These are phyloP conservation scores for Trichopus zeylanicus DNA, from an alignment of 116 monocot species.

Conservation along the genomic window DNA sequence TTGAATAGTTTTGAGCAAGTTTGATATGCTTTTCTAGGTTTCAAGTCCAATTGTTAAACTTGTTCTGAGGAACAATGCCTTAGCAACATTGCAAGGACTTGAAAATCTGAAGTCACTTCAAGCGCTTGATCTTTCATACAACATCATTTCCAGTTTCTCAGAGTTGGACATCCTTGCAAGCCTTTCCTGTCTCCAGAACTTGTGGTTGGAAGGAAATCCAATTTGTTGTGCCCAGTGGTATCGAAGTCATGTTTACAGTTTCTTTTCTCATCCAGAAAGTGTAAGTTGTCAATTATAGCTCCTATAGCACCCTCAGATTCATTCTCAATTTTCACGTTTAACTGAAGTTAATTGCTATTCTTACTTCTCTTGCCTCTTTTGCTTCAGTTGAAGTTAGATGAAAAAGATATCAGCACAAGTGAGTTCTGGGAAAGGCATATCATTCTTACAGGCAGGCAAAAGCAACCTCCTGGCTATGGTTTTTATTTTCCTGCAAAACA, in stretches of 20 bases:
- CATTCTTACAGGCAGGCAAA: slow-evolving; percentile 71
- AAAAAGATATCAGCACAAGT: slow-evolving; percentile 53
- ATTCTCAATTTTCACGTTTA: not conserved
- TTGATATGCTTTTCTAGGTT: slow-evolving; percentile 35
- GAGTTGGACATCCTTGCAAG: slow-evolving; percentile 74
- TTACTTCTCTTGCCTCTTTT: slow-evolving; percentile 5
- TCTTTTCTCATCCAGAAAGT: slow-evolving; percentile 49
- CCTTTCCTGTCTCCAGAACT: slow-evolving; percentile 53
- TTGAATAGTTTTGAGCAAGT: not conserved
- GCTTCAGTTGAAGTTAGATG: slow-evolving; percentile 70
- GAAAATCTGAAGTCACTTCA: slow-evolving; percentile 77
- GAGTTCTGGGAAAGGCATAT: slow-evolving; percentile 74
- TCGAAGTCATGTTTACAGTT: slow-evolving; percentile 73
- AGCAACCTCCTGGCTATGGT: slow-evolving; percentile 77
- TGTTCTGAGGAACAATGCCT: slow-evolving; percentile 88
- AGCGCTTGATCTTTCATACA: slow-evolving; percentile 91
- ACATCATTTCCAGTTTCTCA: slow-evolving; percentile 80
- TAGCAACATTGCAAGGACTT: slow-evolving; percentile 62
- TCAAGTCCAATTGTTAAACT: slow-evolving; percentile 73
- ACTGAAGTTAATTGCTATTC: too few relatives aligned
- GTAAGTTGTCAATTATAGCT: slow-evolving; percentile 21
- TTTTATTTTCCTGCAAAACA: slow-evolving; percentile 92
- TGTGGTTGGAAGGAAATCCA: slow-evolving; percentile 98
- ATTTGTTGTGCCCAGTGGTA: slow-evolving; percentile 83
- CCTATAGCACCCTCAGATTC: not conserved